Evolutionary conservation across 2,329 filamentous ascomycete genomes (phyloP), one percentile per base, ranked within the genome.

Genomic region (Leptosphaerulina australis): DNA sequence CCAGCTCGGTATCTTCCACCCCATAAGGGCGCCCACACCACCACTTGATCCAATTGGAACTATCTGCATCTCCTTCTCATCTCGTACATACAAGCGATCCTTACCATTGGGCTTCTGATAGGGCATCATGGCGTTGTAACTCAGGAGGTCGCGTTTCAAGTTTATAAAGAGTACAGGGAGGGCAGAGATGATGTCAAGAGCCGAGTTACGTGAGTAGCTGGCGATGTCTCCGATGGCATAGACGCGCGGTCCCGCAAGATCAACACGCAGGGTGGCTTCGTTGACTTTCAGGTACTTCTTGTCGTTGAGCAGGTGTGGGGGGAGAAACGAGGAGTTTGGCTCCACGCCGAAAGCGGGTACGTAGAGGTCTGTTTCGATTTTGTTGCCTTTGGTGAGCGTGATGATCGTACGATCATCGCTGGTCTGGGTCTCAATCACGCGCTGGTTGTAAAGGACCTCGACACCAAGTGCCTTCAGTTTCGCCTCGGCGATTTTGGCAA

Each of bases 311-410:
- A 81, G 75, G 5, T 71, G 61, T 3, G 61, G 41, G 0, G 82
- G 80, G 1, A 85, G 68, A 63, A 77, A 85, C 7, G 69, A 71
- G 15, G 76, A 80, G 66, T 82, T 84, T 0, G 81, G 81, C 6
- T 68, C 61, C 10, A 77, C 77, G 21, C 82, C 82, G 11, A 75
- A 75, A 0, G 79, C 79, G 3, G 77, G 75, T 46, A 85, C 77
- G 61, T 80, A 83, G 18, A 82, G 53, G 57, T 84, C 82, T 2
- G 77, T 74, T 1, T 72, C 71, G 29, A 81, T 57, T 2, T 66
- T 73, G 35, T 76, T 70, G 31, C 81, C 81, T 49, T 80, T 77
- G 52, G 55, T 47, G 11, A 73, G 58, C 0, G 54, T 59, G 38
- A 71, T 15, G 18, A 81, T 59, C 3, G 74, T 72, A 51, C 75